phyloP scores from a whole-genome alignment of 768 basidiomycete genomes.

The Rhodotorula diobovata region DNA sequence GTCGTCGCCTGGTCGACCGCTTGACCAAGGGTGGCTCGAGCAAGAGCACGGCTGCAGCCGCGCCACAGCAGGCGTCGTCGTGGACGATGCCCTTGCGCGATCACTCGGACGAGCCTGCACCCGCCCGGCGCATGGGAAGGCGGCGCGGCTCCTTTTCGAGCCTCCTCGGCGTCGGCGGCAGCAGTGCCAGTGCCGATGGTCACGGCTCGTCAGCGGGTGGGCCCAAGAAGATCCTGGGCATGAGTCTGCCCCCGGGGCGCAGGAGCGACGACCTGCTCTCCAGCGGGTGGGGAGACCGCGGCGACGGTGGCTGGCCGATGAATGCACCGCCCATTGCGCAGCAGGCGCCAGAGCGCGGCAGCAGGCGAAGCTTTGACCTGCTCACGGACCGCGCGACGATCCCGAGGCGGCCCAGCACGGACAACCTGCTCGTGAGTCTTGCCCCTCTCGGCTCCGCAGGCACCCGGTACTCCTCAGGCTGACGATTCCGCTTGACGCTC shows the following conservation, averaged over 20 bases:
- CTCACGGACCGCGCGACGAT: slow-evolving; percentile 12
- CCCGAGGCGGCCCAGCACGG: slow-evolving; percentile 31
- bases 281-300: slow-evolving; percentile 9
- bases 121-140: not conserved
- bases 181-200: not conserved
- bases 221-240: slow-evolving; percentile 21
- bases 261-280: slow-evolving; percentile 27
- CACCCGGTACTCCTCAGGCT: not conserved
- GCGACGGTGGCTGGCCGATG: not conserved
- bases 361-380: slow-evolving; percentile 21
- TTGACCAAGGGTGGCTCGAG: slow-evolving; percentile 2
- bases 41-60: too few species aligned
- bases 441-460: too few species aligned
- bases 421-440: slow-evolving; percentile 30
- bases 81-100: slow-evolving; percentile 27
- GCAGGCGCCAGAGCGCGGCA: not conserved
- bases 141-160: slow-evolving; percentile 13
- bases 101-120: slow-evolving; percentile 5
- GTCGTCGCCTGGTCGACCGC: slow-evolving; percentile 27
- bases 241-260: slow-evolving; percentile 23
- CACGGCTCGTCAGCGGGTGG: not conserved
- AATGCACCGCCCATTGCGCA: not conserved
- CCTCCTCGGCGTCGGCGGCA: slow-evolving; percentile 16
- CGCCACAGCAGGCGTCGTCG: not conserved
- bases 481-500: not conserved